These are phyloP conservation scores for Pichia sporocuriosa DNA, from an alignment of 805 yeast genomes.

Conservation along the genomic window DNA sequence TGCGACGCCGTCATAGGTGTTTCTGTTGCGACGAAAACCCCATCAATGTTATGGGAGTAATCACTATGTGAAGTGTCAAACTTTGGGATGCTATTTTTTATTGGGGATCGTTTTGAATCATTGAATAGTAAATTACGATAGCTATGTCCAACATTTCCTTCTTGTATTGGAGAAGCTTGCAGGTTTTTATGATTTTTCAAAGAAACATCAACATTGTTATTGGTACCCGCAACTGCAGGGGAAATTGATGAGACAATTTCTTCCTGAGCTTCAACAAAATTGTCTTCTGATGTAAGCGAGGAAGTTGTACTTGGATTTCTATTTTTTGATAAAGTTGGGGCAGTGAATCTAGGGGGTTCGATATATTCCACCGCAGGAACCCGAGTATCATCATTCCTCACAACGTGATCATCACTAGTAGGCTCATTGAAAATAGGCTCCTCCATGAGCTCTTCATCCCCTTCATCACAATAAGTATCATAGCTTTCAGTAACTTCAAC, in stretches of 20 bases:
- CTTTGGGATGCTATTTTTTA: conserved; percentile 9
- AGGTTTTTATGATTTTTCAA: not conserved
- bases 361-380: not conserved
- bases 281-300: conserved; percentile 3
- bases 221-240: conserved; percentile 3
- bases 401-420: not conserved
- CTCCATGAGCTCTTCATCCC: conserved; percentile 12
- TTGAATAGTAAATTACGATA: conserved; percentile 11
- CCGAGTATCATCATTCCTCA: not conserved
- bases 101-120: conserved; percentile 5
- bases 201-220: not conserved
- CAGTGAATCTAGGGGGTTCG: not conserved
- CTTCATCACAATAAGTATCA: conserved; percentile 10
- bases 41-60: not conserved
- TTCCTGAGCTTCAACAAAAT: conserved; percentile 10
- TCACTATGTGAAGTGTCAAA: conserved; percentile 1
- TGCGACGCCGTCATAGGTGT: not conserved
- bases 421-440: conserved; percentile 8
- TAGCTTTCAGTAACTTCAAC: conserved; percentile 14
- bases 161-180: not conserved
- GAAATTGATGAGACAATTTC: not conserved
- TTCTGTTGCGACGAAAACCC: not conserved
- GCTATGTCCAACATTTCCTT: conserved; percentile 10
- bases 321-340: not conserved
- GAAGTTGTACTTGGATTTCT: not conserved